A percentile compares a stretch with the other conserved stretches of the same genome.
phyloP scores from a whole-genome alignment of 768 basidiomycete genomes.

The Hypsizygus marmoreus region DNA sequence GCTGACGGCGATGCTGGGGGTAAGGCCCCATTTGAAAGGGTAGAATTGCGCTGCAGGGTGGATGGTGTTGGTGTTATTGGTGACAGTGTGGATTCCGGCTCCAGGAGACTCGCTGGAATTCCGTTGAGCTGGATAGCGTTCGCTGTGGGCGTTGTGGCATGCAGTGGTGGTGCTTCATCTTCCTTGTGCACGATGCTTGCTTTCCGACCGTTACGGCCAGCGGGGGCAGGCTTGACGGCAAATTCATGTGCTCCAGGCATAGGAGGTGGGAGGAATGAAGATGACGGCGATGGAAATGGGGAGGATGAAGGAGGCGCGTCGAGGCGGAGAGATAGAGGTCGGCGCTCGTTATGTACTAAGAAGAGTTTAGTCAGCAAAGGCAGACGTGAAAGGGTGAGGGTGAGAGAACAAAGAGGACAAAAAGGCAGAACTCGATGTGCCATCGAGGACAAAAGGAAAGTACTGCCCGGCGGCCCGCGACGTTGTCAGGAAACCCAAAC shows the following conservation, averaged over 20 bases:
- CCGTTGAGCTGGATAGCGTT: constrained; percentile 1
- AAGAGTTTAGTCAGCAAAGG: no score
- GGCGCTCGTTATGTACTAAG: constrained; percentile 6
- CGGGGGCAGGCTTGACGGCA: constrained; percentile 47
- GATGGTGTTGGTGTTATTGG: constrained; percentile 5
- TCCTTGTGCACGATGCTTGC: constrained; percentile 10
- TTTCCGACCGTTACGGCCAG: constrained; percentile 26
- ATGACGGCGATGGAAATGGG: constrained; percentile 64
- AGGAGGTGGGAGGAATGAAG: constrained; percentile 69
- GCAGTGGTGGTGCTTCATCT: constrained; percentile 12
- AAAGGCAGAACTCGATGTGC: no score
- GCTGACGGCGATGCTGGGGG: constrained; percentile 5
- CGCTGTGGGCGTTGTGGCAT: background rate
- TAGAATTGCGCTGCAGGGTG: background rate
- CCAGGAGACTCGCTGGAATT: background rate
- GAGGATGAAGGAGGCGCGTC: constrained; percentile 46
- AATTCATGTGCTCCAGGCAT: constrained; percentile 69
- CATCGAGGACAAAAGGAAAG: no score
- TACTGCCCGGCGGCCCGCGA: no score
- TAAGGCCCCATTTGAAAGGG: background rate
- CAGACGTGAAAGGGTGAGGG: background rate
- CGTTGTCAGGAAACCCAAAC: no score
- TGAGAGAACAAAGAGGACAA: no score
- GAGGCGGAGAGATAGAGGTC: constrained; percentile 38
- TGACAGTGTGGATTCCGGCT: constrained; percentile 6